Evolutionary conservation across 192 early-diverging fungal species (phyloP).

Genomic region (Backusella psychrophila): DNA sequence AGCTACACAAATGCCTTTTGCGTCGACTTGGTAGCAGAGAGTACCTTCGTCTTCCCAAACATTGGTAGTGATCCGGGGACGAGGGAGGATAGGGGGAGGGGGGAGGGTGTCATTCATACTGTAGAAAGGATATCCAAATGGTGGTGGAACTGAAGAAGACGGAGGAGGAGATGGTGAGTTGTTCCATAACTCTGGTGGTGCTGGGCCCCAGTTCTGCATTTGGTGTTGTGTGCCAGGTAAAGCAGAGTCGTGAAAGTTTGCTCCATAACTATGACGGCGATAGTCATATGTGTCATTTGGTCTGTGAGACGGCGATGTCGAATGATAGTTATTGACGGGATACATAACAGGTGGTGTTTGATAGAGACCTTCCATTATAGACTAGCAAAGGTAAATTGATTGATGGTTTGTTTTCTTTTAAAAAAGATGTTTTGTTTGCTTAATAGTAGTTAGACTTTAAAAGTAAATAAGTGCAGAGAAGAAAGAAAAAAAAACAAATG

Average conservation of each 20-base stretch:
- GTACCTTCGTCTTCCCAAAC: slow-evolving; percentile 84
- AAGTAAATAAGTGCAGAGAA: slow-evolving; percentile 2
- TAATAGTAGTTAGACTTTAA: background rate
- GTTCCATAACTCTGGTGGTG: background rate
- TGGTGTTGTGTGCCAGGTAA: background rate
- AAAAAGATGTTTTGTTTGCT: background rate
- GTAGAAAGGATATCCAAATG: slow-evolving; percentile 1
- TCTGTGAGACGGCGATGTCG: background rate
- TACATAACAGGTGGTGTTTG: slow-evolving; percentile 3
- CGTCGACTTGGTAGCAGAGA: slow-evolving; percentile 78
- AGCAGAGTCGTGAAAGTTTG: background rate
- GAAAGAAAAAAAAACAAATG: background rate
- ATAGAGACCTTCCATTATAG: background rate
- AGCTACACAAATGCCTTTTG: slow-evolving; percentile 76
- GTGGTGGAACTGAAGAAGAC: background rate
- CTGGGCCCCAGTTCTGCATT: background rate
- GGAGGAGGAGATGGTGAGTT: background rate
- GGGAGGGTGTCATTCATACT: background rate
- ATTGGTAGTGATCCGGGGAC: slow-evolving; percentile 61
- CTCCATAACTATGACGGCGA: background rate
- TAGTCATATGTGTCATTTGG: slow-evolving; percentile 1
- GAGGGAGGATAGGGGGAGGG: background rate
- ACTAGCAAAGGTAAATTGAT: background rate
- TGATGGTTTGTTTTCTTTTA: background rate
- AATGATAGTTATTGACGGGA: background rate